Base-by-base conservation (phyloP, 306 rosid genomes). In the Sechiopsis laciniata region DNA sequence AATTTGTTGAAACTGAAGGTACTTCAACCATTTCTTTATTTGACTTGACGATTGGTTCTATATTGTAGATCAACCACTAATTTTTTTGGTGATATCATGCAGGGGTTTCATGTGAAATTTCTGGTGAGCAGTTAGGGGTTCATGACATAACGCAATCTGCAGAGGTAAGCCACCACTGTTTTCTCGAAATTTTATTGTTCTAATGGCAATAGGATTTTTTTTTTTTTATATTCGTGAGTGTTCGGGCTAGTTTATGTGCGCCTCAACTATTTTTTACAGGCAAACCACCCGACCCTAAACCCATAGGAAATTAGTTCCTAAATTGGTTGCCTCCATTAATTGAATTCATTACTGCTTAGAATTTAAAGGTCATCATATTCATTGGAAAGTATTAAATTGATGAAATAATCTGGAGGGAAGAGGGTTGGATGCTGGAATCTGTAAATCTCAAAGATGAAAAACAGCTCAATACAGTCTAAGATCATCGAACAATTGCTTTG, bases 1-100 rank as follows among this genome's bases (percentile, higher is more conserved):
- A 81, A 69, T 76, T 83, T 24, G 56, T 60, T 69, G 86, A 78
- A 75, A 71, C 42, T 51, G 88, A 83, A 81, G 96, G 87, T 83
- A 71, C 84, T 40, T 19, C 5, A 29, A 19, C 64, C 16, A 13
- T 54, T 21, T 37, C 73, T 61, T 79, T 10, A 40, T 72, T 50
- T 16, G 20, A 11, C 14, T 42, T 69, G 24, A 68, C 17, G 5
- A 46, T 50, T 29, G 29, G 10, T 71, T 20, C 65, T n/a, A 26
- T 10, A 12, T 53, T n/a, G 63, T 20, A 53, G 51, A 29, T 69
- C 42, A 2, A 22, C 8, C 10, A 14, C 0, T 50, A 69, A 68
- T 46, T 45, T 73, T n/a, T 20, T 42, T 22, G 53, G 22, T 22
- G 40, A 42, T 22, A 45, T 64, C 52, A 57, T 84, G 87, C 83